Evolutionary conservation across 306 rosid species (phyloP), one percentile per base, ranked within the genome.

Genomic region (Hippophae rhamnoides): DNA sequence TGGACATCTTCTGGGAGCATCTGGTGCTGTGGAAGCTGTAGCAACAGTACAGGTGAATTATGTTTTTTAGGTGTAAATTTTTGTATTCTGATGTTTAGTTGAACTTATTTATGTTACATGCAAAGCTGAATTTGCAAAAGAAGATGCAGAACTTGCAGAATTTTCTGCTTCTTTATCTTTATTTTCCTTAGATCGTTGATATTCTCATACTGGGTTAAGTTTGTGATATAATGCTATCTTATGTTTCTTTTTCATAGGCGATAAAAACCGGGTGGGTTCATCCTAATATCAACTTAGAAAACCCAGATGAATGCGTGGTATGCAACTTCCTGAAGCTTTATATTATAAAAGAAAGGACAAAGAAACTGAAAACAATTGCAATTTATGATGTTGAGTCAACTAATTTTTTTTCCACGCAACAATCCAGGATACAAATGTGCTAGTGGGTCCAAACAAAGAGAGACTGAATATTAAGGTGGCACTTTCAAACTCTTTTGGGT

Each of bases 1-100:
- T 47, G 99, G 99, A 54, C 99, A 92, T 76, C 90, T 92, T 57
- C 85, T 92, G 54, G 99, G 99, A 64, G 99, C 95, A 47, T 82
- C 99, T 55, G 99, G 99, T 45, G 99, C 80, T 27, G 96, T 92
- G 43, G 99, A 92, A 83, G 99, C 99, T 41, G 97, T 92, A 64
- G 99, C 96, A 45, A 79, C 94, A 58, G 52, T 92, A 51, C 99
- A 88, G 95, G 97, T 92, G 42, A 49, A 13, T 49, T 49, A 49
- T 13, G 25, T 49, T 49, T 49, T 7, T 5, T 23, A 6, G 14
- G 6, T 49, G 13, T 46, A 48, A 13, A n/a, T 13, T n/a, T 1
- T 11, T 60, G 67, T 69, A 31, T 31, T 31, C 3, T 31, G 38
- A 31, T 31, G 38, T 31, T 31, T 31, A 31, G 38, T 31, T 31